Evolutionary conservation across 2,329 filamentous ascomycete species (phyloP).

Genomic region (Fusarium pininemorale): DNA sequence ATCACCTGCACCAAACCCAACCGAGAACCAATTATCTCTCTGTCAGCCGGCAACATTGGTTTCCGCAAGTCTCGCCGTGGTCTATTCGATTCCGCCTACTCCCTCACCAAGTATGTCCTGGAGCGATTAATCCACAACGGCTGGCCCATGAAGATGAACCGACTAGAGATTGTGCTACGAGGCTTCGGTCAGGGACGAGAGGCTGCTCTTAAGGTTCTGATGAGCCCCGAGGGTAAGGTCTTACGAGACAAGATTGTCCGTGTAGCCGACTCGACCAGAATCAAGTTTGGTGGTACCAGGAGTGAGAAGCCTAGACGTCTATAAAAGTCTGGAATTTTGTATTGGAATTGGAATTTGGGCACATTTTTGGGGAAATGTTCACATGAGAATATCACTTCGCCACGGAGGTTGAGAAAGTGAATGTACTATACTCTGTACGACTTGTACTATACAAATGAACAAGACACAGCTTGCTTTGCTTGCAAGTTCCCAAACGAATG

Average conservation of each 20-base stretch:
- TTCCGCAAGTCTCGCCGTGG: conserved; percentile 84
- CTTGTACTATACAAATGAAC: conserved; percentile 46
- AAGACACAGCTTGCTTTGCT: conserved; percentile 25
- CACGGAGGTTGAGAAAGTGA: conserved; percentile 24
- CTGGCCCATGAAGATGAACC: conserved; percentile 77
- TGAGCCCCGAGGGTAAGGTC: conserved; percentile 84
- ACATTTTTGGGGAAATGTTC: conserved; percentile 18
- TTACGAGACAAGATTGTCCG: conserved; percentile 79
- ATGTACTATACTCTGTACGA: conserved; percentile 51
- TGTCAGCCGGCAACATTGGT: conserved; percentile 89
- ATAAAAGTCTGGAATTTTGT: conserved; percentile 42
- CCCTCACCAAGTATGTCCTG: conserved; percentile 84
- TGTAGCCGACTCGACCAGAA: conserved; percentile 84
- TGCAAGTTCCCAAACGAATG: conserved; percentile 33
- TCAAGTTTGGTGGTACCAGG: conserved; percentile 96
- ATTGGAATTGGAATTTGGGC: conserved; percentile 4
- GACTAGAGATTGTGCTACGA: conserved; percentile 81
- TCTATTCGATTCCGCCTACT: conserved; percentile 91
- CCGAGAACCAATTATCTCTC: conserved; percentile 78
- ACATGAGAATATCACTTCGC: conserved; percentile 16
- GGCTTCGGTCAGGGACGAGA: conserved; percentile 90
- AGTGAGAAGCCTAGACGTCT: conserved; percentile 86
- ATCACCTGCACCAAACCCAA: conserved; percentile 88
- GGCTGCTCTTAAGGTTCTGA: conserved; percentile 86
- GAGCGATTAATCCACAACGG: conserved; percentile 85